A percentile compares a stretch with the other conserved stretches of the same genome.
Evolutionary conservation across 225 moss, liverwort and hornwort species (phyloP).

Genomic region (Asterella californica): DNA sequence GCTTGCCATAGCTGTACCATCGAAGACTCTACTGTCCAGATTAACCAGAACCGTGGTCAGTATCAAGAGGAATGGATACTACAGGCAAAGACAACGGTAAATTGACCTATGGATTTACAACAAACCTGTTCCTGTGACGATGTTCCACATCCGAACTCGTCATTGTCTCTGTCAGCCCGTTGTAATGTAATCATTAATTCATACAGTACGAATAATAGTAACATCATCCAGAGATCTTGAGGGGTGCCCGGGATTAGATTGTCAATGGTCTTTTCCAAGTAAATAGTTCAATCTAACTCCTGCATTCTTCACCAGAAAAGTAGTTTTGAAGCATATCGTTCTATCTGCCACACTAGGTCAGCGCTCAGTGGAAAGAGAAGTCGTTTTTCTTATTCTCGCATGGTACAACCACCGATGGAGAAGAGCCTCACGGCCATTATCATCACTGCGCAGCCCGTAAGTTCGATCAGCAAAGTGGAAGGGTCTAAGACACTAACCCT

Average conservation of each 20-base stretch:
- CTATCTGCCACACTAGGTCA: background rate
- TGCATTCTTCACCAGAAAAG: too few species aligned
- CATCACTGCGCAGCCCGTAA: background rate
- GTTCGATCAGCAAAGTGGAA: too few species aligned
- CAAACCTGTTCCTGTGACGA: too few species aligned
- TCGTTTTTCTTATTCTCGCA: slow-evolving; percentile 6
- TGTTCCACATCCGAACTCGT: too few species aligned
- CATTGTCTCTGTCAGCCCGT: background rate
- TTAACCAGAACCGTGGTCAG: too few species aligned
- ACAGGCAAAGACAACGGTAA: too few species aligned
- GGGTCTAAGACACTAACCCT: background rate
- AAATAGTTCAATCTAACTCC: background rate
- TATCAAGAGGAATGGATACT: too few species aligned
- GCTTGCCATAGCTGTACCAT: too few species aligned
- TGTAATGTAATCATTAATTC: background rate
- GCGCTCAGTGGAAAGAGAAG: slow-evolving; percentile 15
- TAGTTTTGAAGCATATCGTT: background rate
- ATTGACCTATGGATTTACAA: too few species aligned
- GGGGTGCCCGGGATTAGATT: background rate
- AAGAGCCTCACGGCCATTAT: background rate
- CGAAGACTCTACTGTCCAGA: too few species aligned
- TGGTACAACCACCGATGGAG: background rate
- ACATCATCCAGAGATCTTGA: background rate
- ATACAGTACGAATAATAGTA: background rate
- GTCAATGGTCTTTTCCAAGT: background rate